These are phyloP conservation scores for Candida arabinofermentans DNA, from an alignment of 805 yeast species.

Conservation along the genomic window DNA sequence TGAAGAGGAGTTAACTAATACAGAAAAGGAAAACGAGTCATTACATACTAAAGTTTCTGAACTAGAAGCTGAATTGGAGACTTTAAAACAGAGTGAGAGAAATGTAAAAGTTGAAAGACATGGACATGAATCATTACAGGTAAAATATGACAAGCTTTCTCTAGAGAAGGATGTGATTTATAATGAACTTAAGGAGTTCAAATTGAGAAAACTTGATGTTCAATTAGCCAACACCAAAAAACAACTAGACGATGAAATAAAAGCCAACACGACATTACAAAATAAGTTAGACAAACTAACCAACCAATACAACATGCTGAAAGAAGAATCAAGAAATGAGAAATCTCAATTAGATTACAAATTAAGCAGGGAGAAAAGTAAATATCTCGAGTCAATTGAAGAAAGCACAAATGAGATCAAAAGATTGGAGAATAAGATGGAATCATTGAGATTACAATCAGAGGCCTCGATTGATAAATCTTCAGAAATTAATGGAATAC, in stretches of 20 bases:
- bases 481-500: neutral
- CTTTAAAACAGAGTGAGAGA: slow-evolving; percentile 18
- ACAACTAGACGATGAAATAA: slow-evolving; percentile 32
- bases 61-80: slow-evolving; percentile 27
- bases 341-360: slow-evolving; percentile 26
- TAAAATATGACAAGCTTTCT: slow-evolving; percentile 20
- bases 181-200: slow-evolving; percentile 30
- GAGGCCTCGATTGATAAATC: slow-evolving; percentile 38
- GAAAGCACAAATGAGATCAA: slow-evolving; percentile 43
- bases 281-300: slow-evolving; percentile 19
- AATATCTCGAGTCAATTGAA: slow-evolving; percentile 24
- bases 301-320: slow-evolving; percentile 19
- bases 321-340: slow-evolving; percentile 21
- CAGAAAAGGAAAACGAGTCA: slow-evolving; percentile 25
- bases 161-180: slow-evolving; percentile 22
- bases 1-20: slow-evolving; percentile 33
- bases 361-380: slow-evolving; percentile 26
- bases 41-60: slow-evolving; percentile 26
- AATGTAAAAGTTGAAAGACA: slow-evolving; percentile 30
- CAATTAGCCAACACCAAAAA: slow-evolving; percentile 30
- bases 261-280: slow-evolving; percentile 20
- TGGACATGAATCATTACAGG: slow-evolving; percentile 20
- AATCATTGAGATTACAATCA: slow-evolving; percentile 56
- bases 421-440: slow-evolving; percentile 66
- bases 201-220: slow-evolving; percentile 32